Percentiles rank a stretch among this genome's conserved stretches.
Evolutionary conservation across 2,329 filamentous ascomycete genomes (phyloP).

Genomic region (Penicillium sp.): DNA sequence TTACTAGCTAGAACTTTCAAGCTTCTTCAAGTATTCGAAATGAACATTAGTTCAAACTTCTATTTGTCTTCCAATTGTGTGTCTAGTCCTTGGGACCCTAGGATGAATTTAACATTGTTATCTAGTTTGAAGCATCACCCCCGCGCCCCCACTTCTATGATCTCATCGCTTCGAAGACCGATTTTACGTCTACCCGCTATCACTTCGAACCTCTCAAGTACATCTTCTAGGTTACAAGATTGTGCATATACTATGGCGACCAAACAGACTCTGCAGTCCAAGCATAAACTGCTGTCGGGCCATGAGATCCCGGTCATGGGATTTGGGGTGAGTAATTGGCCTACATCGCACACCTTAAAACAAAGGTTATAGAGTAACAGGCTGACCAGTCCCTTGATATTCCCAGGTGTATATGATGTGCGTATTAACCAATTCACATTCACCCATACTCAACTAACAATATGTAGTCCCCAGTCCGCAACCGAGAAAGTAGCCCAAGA

Average conservation of each 20-base stretch:
- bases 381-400: background rate
- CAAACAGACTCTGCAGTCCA: constrained; percentile 32
- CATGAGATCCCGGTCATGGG: constrained; percentile 62
- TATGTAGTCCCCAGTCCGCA: constrained; percentile 24
- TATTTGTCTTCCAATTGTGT: no score
- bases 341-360: background rate
- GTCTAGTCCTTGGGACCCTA: no score
- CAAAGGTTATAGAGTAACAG: background rate
- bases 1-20: no score
- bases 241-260: constrained; percentile 15
- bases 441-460: background rate
- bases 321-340: constrained; percentile 51
- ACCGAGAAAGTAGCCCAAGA: constrained; percentile 29
- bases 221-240: background rate
- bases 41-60: no score
- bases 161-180: constrained; percentile 12
- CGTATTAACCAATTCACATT: background rate
- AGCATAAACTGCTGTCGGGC: constrained; percentile 58
- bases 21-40: no score
- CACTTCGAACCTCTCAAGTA: background rate
- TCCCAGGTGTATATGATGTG: constrained; percentile 37
- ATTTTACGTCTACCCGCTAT: background rate
- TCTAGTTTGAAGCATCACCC: background rate
- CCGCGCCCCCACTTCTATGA: constrained; percentile 16
- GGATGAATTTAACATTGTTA: background rate